phyloP scores from a whole-genome alignment of 352 stramenopile genomes.

The Pythium insidiosum region DNA sequence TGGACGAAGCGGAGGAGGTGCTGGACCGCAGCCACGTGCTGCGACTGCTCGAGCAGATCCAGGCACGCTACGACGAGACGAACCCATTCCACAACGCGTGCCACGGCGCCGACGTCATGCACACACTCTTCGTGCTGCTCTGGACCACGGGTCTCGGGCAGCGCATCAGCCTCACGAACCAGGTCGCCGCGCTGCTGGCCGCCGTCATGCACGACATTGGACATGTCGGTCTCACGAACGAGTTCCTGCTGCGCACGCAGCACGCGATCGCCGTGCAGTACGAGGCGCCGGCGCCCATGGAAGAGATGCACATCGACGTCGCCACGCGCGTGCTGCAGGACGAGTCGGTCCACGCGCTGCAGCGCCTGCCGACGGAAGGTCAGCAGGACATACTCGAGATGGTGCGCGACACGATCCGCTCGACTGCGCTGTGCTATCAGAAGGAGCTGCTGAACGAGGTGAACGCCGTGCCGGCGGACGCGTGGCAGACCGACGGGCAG shows the following conservation, averaged over 20 bases:
- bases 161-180: slow-evolving; percentile 52
- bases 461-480: slow-evolving; percentile 21
- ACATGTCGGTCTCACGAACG: slow-evolving; percentile 70
- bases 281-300: slow-evolving; percentile 51
- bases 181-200: slow-evolving; percentile 61
- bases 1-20: slow-evolving; percentile 41
- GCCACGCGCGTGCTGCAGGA: slow-evolving; percentile 44
- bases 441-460: slow-evolving; percentile 59
- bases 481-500: slow-evolving; percentile 24
- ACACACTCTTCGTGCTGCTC: slow-evolving; percentile 70
- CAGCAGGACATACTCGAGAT: slow-evolving; percentile 48
- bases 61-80: slow-evolving; percentile 46
- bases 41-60: slow-evolving; percentile 46
- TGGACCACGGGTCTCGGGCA: slow-evolving; percentile 39
- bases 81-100: slow-evolving; percentile 81
- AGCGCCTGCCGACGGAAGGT: slow-evolving; percentile 34
- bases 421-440: slow-evolving; percentile 76
- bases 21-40: slow-evolving; percentile 47
- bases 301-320: slow-evolving; percentile 66
- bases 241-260: slow-evolving; percentile 69
- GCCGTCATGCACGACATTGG: slow-evolving; percentile 80
- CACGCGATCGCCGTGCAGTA: slow-evolving; percentile 61
- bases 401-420: slow-evolving; percentile 57
- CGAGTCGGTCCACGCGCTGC: slow-evolving; percentile 38
- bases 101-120: slow-evolving; percentile 74